Percentiles rank a stretch among this genome's conserved stretches.
phyloP scores from a whole-genome alignment of 148 eudicot genomes.

The Vaccinium macrocarpon region DNA sequence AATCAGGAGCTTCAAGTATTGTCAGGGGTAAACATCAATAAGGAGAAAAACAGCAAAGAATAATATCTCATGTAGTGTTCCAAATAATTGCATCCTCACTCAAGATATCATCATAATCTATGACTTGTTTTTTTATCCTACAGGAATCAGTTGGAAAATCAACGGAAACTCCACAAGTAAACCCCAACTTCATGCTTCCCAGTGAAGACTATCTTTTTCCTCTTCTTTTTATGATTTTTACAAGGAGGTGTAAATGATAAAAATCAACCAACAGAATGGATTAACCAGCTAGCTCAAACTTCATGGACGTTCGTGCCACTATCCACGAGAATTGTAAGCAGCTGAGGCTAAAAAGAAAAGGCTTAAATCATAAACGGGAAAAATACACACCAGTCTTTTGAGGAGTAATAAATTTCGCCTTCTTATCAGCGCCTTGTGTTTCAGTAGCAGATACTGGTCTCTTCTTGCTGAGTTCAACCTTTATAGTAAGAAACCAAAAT shows the following conservation, averaged over 20 bases:
- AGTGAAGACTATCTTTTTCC: neutral
- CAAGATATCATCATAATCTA: neutral
- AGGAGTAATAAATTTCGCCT: slow-evolving; percentile 67
- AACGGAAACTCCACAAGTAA: neutral
- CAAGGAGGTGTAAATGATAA: neutral
- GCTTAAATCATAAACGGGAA: neutral
- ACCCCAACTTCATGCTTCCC: neutral
- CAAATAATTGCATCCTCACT: neutral
- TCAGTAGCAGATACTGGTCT: slow-evolving; percentile 52
- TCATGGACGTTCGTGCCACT: neutral
- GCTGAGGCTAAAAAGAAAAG: neutral
- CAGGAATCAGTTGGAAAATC: neutral
- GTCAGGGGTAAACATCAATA: neutral
- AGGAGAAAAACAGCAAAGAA: neutral
- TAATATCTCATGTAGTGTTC: neutral
- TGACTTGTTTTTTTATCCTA: neutral
- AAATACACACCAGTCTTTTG: slow-evolving; percentile 54
- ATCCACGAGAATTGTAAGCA: neutral
- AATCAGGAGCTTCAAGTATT: neutral
- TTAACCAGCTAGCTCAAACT: neutral
- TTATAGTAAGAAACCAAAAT: slow-evolving; percentile 11
- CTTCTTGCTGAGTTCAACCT: slow-evolving; percentile 61
- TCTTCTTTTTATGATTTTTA: neutral
- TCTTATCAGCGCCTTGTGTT: slow-evolving; percentile 50
- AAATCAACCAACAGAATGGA: neutral